These are phyloP conservation scores for Plectosphaerella cucumerina DNA, from an alignment of 2,329 filamentous ascomycete species.

Conservation along the genomic window DNA sequence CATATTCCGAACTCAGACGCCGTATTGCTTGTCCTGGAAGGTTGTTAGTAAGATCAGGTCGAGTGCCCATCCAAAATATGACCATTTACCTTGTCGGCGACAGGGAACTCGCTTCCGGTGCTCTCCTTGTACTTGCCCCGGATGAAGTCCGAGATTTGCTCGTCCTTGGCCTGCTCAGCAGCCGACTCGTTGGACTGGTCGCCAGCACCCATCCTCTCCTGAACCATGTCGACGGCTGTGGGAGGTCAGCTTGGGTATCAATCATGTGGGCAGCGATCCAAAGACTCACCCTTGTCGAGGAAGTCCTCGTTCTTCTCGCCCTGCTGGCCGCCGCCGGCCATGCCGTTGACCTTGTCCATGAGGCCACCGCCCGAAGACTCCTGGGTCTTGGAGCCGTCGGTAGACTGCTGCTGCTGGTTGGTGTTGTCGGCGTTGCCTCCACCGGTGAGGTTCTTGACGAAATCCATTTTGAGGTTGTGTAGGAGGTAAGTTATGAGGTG, in stretches of 20 bases:
- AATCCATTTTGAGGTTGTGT: constrained; percentile 42
- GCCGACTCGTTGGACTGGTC: constrained; percentile 69
- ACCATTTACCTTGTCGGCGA: constrained; percentile 58
- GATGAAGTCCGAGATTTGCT: constrained; percentile 71
- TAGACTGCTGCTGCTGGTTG: constrained; percentile 20
- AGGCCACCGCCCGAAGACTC: constrained; percentile 45
- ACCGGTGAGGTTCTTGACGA: constrained; percentile 47
- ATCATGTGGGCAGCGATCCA: neutral
- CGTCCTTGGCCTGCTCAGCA: constrained; percentile 78
- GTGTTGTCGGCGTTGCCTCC: constrained; percentile 25
- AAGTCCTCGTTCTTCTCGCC: constrained; percentile 78
- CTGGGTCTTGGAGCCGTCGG: constrained; percentile 24
- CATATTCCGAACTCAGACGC: constrained; percentile 1
- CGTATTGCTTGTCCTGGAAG: constrained; percentile 9
- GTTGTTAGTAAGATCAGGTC: neutral
- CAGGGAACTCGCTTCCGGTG: constrained; percentile 65
- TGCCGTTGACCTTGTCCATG: constrained; percentile 65
- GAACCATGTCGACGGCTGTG: constrained; percentile 70
- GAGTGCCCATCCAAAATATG: constrained; percentile 1
- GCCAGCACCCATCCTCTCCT: constrained; percentile 69
- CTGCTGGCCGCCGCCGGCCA: constrained; percentile 67
- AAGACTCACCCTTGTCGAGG: constrained; percentile 69
- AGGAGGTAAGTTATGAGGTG: no score
- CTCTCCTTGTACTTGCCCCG: constrained; percentile 64
- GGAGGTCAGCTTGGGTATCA: neutral